A percentile compares a stretch with the other conserved stretches of the same genome.
Conservation (phyloP, 441 rosid species). For the Adansonia gregorii region DNA sequence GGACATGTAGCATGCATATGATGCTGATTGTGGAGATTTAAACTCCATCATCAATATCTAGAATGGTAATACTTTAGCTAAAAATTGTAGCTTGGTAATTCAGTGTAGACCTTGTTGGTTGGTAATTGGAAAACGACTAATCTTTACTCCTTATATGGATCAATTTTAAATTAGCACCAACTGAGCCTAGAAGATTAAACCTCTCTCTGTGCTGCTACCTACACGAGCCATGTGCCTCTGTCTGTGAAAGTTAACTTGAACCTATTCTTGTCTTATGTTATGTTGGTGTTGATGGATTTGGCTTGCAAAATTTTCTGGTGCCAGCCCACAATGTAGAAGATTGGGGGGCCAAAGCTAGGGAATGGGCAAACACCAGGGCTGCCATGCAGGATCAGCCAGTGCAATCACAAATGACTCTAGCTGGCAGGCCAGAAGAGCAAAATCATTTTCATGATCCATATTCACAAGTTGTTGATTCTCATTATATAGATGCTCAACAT, state of each 20-base stretch:
- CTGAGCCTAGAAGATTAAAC: no score
- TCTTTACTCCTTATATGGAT: neutral
- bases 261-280: neutral
- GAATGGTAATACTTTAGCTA: neutral
- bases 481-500: conserved; percentile 62
- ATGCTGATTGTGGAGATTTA: no score
- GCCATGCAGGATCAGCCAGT: conserved; percentile 59
- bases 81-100: neutral
- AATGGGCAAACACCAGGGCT: conserved; percentile 77
- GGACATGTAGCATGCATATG: no score
- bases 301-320: conserved; percentile 33
- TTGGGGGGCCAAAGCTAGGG: conserved; percentile 97
- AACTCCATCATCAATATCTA: neutral
- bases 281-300: conserved; percentile 26
- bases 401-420: conserved; percentile 53
- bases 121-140: neutral
- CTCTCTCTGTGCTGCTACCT: neutral
- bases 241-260: neutral
- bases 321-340: conserved; percentile 70
- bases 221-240: conserved; percentile 7
- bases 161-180: conserved; percentile 1
- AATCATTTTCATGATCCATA: conserved; percentile 53
- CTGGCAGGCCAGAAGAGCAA: conserved; percentile 56
- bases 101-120: neutral
- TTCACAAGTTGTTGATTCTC: conserved; percentile 50